phyloP scores from a whole-genome alignment of 192 early-diverging fungal species.

The Powellomyces hirtus region DNA sequence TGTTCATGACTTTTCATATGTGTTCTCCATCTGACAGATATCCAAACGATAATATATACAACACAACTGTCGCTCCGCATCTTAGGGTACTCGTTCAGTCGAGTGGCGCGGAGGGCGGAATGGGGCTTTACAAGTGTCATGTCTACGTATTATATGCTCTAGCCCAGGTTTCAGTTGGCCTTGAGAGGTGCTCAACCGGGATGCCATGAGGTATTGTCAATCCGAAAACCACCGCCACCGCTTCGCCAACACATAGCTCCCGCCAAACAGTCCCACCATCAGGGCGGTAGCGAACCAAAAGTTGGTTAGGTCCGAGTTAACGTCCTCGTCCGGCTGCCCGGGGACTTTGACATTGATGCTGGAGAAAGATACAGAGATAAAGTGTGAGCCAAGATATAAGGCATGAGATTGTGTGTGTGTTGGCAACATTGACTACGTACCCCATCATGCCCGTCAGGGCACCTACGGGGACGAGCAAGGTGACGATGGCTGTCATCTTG shows the following conservation, averaged over 20 bases:
- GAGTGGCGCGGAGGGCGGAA: too few relatives aligned
- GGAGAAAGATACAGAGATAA: background rate
- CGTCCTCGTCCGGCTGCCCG: conserved; percentile 1
- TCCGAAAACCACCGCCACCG: conserved; percentile 11
- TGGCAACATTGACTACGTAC: background rate
- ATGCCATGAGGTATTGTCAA: too few relatives aligned
- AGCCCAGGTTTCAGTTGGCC: too few relatives aligned
- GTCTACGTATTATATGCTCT: too few relatives aligned
- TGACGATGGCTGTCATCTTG: conserved; percentile 23
- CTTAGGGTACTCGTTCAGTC: too few relatives aligned
- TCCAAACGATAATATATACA: too few relatives aligned
- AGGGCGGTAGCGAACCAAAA: background rate
- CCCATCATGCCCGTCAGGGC: conserved; percentile 19
- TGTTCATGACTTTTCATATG: too few relatives aligned
- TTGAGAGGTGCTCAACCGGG: too few relatives aligned
- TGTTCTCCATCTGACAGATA: too few relatives aligned
- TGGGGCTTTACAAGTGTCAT: too few relatives aligned
- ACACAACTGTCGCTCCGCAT: too few relatives aligned
- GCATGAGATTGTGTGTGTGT: background rate
- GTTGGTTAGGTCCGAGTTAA: background rate
- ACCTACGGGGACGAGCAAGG: conserved; percentile 16
- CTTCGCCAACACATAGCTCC: background rate
- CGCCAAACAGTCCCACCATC: background rate
- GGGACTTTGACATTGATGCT: conserved; percentile 12
- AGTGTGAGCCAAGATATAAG: background rate